Evolutionary conservation across 116 monocot species (phyloP), one percentile per base, ranked within the genome.

Genomic region (Trichopus zeylanicus): DNA sequence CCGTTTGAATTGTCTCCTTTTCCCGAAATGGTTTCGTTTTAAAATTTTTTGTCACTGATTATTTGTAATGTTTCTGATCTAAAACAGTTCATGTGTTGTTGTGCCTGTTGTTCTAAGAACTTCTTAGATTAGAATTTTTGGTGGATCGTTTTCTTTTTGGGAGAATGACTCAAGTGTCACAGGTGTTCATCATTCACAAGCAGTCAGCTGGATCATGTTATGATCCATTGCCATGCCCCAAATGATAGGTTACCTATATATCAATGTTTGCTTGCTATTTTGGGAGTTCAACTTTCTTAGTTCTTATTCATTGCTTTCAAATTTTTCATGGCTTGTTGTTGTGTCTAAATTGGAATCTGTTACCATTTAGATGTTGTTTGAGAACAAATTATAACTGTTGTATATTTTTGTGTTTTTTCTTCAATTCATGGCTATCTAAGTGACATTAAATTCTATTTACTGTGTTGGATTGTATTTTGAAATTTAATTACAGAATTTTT

Each of bases 401-500:
- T n/a, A n/a, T n/a, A n/a, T n/a, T n/a, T n/a, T n/a, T n/a, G n/a
- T n/a, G n/a, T n/a, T n/a, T n/a, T n/a, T n/a, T n/a, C n/a, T n/a
- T n/a, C n/a, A n/a, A n/a, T n/a, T n/a, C n/a, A n/a, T n/a, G n/a
- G n/a, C n/a, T n/a, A n/a, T n/a, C n/a, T n/a, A n/a, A n/a, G n/a
- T n/a, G n/a, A n/a, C n/a, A n/a, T n/a, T n/a, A n/a, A n/a, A n/a
- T n/a, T n/a, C n/a, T n/a, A 42, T 42, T 42, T 39, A 16, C 18
- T 42, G 13, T 42, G 13, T 42, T 42, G 42, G 42, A 13, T 42
- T 15, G 4, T 42, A n/a, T 42, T n/a, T n/a, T 42, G 3, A n/a
- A 42, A 42, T 3, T n/a, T 46, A 32, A 22, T 64, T 56, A 24
- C 60, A 66, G 73, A 52, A 66, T 31, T 60, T 59, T 13, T 66